Conservation (phyloP, 768 basidiomycete genomes). For the Boletellus sp. region DNA sequence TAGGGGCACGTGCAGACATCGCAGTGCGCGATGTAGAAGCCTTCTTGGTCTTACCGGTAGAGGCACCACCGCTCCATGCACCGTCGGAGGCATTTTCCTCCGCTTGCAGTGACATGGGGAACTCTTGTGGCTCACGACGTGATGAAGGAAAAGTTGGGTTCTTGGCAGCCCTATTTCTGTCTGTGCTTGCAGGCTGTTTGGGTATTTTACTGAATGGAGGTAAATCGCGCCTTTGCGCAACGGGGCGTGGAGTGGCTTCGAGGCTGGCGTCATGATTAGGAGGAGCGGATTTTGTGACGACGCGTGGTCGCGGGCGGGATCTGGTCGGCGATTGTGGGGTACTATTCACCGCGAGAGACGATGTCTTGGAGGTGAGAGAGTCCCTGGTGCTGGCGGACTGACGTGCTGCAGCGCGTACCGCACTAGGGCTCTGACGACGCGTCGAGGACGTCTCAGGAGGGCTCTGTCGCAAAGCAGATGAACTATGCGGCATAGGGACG, state of each 20-base stretch:
- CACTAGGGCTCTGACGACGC: slow-evolving; percentile 1
- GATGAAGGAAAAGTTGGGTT: slow-evolving; percentile 3
- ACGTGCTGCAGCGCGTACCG: neutral
- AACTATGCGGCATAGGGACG: neutral
- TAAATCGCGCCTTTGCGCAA: neutral
- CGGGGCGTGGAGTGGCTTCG: slow-evolving; percentile 18
- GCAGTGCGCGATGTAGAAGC: slow-evolving; percentile 6
- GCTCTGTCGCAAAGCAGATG: slow-evolving; percentile 2
- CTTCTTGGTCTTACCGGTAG: slow-evolving; percentile 12
- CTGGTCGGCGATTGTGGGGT: neutral
- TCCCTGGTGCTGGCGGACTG: neutral
- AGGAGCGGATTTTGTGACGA: neutral
- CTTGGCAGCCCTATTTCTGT: slow-evolving; percentile 6
- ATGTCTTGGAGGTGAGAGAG: slow-evolving; percentile 5
- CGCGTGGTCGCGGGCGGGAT: slow-evolving; percentile 14
- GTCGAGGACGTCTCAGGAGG: neutral
- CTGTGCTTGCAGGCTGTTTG: neutral
- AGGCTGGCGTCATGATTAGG: slow-evolving; percentile 6
- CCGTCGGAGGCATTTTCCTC: slow-evolving; percentile 22
- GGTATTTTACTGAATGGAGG: slow-evolving; percentile 6
- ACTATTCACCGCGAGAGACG: neutral
- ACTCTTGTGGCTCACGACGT: slow-evolving; percentile 18
- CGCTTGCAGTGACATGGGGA: slow-evolving; percentile 21
- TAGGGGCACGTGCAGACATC: neutral
- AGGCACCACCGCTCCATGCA: slow-evolving; percentile 7